Base-by-base conservation (phyloP, 116 monocot genomes). In the Papilionanthe hybrid region DNA sequence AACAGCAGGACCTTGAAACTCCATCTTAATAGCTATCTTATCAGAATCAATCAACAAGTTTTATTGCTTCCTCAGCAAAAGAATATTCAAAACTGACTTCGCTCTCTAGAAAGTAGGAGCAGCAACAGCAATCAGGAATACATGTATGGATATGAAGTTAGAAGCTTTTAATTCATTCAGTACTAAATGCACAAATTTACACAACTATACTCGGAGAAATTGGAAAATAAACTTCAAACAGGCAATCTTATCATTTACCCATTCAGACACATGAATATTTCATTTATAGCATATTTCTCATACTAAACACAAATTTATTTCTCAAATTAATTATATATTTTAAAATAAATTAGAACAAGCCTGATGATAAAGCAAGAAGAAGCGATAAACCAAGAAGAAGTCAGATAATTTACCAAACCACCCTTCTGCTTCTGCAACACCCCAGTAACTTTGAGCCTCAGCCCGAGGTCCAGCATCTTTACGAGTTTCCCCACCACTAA, bases 361-460 rank as follows among this genome's bases (percentile, higher is more conserved):
- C 32, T 18, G 69, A 37, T 7, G 57, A 50, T 48, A 27, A 18
- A 75, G 11, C 69, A 50, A 50, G 19, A 19, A 9, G 37, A 57
- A 42, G 28, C 20, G 57, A 50, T 48, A 27, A 18, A 75, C 10
- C 69, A 50, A 50, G 19, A 50, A 27, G 75, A 84, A 81, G 55
- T 65, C 42, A 9, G 41, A 53, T 75, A 76, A 84, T 78, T 91
- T 82, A 98, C 98, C 98, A 86, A 92, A 98, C 94, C 98, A 98
- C 42, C 81, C 86, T 75, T 94, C 84, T 22, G 98, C 88, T 78
- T 94, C 98, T 1, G 98, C 94, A 85, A 98, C 89, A 37, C 82
- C 55, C 98, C 98, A 98, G 79, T 98, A 98, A 83, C 94, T 98
- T 72, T 93, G 98, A 18, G 98, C 98, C 81, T 98, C 98, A 43